Evolutionary conservation across 805 yeast genomes (phyloP), one percentile per base, ranked within the genome.

Genomic region (Scheffersomyces amazonensis): DNA sequence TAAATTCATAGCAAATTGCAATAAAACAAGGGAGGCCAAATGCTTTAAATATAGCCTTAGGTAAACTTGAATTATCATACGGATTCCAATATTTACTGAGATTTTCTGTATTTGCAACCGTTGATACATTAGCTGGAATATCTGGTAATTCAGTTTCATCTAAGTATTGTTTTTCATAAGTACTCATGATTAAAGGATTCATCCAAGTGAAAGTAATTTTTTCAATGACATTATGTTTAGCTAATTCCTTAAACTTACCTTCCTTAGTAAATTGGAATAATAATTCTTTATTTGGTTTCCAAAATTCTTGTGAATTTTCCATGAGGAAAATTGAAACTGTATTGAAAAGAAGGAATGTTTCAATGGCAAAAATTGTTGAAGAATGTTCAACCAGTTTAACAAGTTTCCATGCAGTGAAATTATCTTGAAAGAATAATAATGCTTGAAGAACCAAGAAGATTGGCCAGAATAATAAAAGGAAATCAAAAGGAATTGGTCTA

Each of bases 171-270:
- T 62, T 60, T n/a, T 50, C 46, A 36, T 63, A 69, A 0, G 74
- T 64, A 37, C 66, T 66, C n/a, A 49, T 43, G 20, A 75, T 69
- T 37, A 75, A 47, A 4, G 60, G 57, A 44, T 71, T 73, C 75
- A 75, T 67, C 76, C 78, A 73, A 16, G 65, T 64, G 41, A 66
- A 75, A 0, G 77, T 64, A 20, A 71, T 46, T 29, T 58, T 53
- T 11, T 70, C 67, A 31, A 70, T 50, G 12, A 68, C 34, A 18
- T 61, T 65, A 5, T 69, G 65, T 16, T 36, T 39, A 9, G 32
- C 28, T n/a, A 54, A 41, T 15, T 30, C 32, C 11, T 27, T 33
- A 4, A 58, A 40, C 9, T 48, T 58, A 6, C 54, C 47, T 13
- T 47, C 38, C 25, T 35, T 36, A 8, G 33, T 32, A 41, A 58